A percentile compares a stretch with the other conserved stretches of the same genome.
These are phyloP conservation scores for Barbarea vulgaris DNA, from an alignment of 345 rosid species.

Conservation along the genomic window DNA sequence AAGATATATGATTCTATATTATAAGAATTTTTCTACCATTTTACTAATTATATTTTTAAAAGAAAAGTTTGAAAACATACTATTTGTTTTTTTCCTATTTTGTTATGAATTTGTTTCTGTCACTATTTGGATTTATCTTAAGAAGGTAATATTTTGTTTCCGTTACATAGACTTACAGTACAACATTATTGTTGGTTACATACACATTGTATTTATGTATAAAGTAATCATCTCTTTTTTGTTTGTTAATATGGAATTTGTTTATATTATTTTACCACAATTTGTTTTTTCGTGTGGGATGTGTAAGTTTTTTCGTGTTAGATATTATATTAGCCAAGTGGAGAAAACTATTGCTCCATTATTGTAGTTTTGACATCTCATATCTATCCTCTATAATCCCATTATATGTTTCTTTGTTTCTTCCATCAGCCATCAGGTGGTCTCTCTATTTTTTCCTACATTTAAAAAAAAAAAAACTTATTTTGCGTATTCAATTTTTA, in stretches of 20 bases:
- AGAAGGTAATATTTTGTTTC: background rate
- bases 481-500: background rate
- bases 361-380: conserved; percentile 44
- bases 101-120: background rate
- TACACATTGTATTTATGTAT: conserved; percentile 6
- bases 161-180: conserved; percentile 10
- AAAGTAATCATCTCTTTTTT: background rate
- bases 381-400: conserved; percentile 36
- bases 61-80: background rate
- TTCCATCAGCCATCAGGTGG: conserved; percentile 36
- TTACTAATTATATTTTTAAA: background rate
- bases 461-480: too few relatives aligned
- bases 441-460: conserved; percentile 31
- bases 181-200: conserved; percentile 7
- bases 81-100: background rate
- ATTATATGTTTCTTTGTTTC: conserved; percentile 34
- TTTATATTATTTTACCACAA: background rate
- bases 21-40: background rate
- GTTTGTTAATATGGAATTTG: background rate
- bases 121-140: conserved; percentile 43
- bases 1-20: background rate
- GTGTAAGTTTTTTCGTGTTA: conserved; percentile 32
- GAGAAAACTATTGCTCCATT: conserved; percentile 41
- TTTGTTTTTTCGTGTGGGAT: background rate
- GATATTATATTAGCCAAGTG: conserved; percentile 40